phyloP scores from a whole-genome alignment of 176 grass and related monocot genomes.

The Otatea glauca region DNA sequence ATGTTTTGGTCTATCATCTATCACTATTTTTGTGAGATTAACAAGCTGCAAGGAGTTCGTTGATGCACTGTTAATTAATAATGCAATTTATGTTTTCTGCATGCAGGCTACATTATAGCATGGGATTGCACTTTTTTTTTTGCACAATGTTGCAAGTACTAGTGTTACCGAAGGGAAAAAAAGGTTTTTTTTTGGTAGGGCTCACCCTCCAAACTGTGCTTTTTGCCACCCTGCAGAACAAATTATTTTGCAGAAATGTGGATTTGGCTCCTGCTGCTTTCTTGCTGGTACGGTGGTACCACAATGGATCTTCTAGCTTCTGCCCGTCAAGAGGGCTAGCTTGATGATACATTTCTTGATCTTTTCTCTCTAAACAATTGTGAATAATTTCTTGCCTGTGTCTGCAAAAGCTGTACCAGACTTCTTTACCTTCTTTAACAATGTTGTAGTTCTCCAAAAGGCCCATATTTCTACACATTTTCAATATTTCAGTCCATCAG shows the following conservation, averaged over 20 bases:
- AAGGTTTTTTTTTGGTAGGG: neutral
- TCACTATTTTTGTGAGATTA: neutral
- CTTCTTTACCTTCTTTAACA: constrained; percentile 37
- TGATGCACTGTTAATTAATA: constrained; percentile 16
- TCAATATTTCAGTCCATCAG: constrained; percentile 23
- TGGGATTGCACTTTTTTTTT: neutral
- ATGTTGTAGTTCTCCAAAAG: constrained; percentile 37
- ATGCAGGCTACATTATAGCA: constrained; percentile 33
- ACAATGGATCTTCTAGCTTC: constrained; percentile 52
- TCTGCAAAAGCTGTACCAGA: constrained; percentile 35
- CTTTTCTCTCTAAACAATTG: constrained; percentile 16
- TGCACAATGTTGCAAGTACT: neutral
- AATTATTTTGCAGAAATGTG: constrained; percentile 45
- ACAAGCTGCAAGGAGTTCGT: neutral
- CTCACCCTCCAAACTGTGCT: neutral
- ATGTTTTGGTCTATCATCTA: neutral
- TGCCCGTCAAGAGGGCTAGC: constrained; percentile 45
- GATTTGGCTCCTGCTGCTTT: constrained; percentile 42
- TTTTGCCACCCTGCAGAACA: neutral
- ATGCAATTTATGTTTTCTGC: constrained; percentile 28
- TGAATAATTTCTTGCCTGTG: constrained; percentile 7
- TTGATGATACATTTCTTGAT: constrained; percentile 37
- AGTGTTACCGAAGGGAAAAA: neutral
- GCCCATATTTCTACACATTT: constrained; percentile 40
- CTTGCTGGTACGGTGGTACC: neutral